Evolutionary conservation across 140 eudicot species (phyloP), one percentile per base, ranked within the genome.

Genomic region (Anethum foeniculum): DNA sequence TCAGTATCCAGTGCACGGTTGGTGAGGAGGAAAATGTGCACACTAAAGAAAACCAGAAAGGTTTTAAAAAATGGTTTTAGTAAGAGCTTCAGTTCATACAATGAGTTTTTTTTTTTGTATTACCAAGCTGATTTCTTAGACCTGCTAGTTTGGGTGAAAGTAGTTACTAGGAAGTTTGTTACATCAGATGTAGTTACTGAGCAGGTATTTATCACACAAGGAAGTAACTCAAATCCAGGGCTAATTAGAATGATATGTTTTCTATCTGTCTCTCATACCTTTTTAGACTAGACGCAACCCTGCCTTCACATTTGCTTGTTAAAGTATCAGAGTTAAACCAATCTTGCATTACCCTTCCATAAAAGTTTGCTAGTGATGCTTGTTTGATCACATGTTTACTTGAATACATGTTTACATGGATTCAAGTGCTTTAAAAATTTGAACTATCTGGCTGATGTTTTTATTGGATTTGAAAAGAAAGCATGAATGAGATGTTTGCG

Each of bases 401-500:
- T n/a, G n/a, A n/a, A n/a, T n/a, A 54, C 62, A 54, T 54, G 62
- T n/a, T 54, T 41, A 41, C 46, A 41, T 41, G 46, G 0, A 41
- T 21, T 19, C 10, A 21, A 54, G 27, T 54, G 9, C 10, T 19
- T 6, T n/a, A 19, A 14, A 32, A 23, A 69, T 32, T 3, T 34
- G 11, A 32, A 34, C 46, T 5, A 19, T 34, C 25, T 34, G 18
- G 23, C 46, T 34, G 46, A 7, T 69, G 75, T 69, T 69, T 69
- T 39, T 13, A 30, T 28, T 32, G 46, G 21, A 69, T 69, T 69
- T 39, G 6, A 39, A 3, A 39, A 86, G 80, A 64, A 90, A 84
- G 71, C 86, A 84, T 28, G 88, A 86, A 67, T 82, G 64, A 60
- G 89, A 89, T 68, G 83, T 82, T 21, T 73, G 51, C 39, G 23